Percentiles rank a stretch among this genome's conserved stretches.
These are phyloP conservation scores for Aspergillus sp. DNA, from an alignment of 2,329 filamentous ascomycete genomes.

Conservation along the genomic window DNA sequence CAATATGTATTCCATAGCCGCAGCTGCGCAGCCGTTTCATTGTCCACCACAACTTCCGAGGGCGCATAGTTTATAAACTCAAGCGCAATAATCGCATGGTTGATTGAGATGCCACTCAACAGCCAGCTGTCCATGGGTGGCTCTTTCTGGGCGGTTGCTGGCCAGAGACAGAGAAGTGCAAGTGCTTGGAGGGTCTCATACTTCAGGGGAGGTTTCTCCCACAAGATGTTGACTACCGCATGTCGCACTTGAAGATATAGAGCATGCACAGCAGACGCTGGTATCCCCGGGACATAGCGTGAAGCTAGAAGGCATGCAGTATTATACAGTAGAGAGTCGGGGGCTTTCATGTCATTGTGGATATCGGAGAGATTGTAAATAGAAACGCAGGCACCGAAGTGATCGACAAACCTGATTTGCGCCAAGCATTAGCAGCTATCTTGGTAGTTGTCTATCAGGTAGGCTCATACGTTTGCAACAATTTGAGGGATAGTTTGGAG, in stretches of 20 bases:
- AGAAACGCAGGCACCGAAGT: constrained; percentile 36
- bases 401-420: constrained; percentile 30
- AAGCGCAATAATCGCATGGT: constrained; percentile 32
- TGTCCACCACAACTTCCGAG: constrained; percentile 27
- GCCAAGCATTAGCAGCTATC: constrained; percentile 5
- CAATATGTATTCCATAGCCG: constrained; percentile 39
- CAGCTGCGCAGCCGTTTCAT: constrained; percentile 33
- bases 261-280: constrained; percentile 28
- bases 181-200: constrained; percentile 35
- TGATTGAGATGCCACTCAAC: constrained; percentile 39
- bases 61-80: constrained; percentile 23
- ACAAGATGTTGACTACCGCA: constrained; percentile 31
- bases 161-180: constrained; percentile 35
- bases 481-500: constrained; percentile 32
- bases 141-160: constrained; percentile 35
- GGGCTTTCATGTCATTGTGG: constrained; percentile 23
- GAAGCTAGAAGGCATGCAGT: constrained; percentile 37
- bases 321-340: constrained; percentile 35
- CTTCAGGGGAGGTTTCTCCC: constrained; percentile 32
- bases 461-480: constrained; percentile 33
- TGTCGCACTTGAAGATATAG: constrained; percentile 37
- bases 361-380: constrained; percentile 33
- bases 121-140: constrained; percentile 39
- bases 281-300: constrained; percentile 36
- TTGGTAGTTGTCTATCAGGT: neutral